Evolutionary conservation across 495 filamentous ascomycete species (phyloP), one percentile per base, ranked within the genome.

Genomic region (Hypomontagnella monticulosa): DNA sequence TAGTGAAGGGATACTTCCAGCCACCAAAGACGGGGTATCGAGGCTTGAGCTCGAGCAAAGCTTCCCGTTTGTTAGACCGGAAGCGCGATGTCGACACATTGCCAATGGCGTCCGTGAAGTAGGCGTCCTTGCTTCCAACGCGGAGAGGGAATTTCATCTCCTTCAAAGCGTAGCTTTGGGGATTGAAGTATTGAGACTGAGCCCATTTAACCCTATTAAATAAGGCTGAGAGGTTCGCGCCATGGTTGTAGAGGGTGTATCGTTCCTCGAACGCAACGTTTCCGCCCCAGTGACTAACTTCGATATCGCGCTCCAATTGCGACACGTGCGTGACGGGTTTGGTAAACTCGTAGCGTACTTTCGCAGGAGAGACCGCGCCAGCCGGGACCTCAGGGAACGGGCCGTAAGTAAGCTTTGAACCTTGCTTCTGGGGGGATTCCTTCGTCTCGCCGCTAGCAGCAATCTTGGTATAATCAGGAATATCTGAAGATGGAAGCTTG

Each of bases 211-310:
- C 91, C 40, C 95, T 89, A 53, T 85, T 89, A 83, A 99, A 99
- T 10, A 94, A 89, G 55, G 88, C 87, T 33, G 88, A 85, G 33
- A 99, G 88, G 73, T 89, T 84, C 12, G 95, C 96, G 57, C 87
- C 95, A 49, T 88, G 85, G 82, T 98, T 96, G 71, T 85, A 85
- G 65, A 97, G 85, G 78, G 87, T 91, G 82, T 97, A 97, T 48
- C 93, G 87, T 75, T 99, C 95, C 75, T 99, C 96, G 20, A 90
- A 90, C 0, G 94, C 95, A 38, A 98, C 78, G 74, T 98, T 98
- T 19, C 95, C 96, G 61, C 95, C 95, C 95, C 95, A 99, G 75
- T 98, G 96, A 67, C 91, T 95, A 62, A 98, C 89, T 76, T 98
- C 94, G 57, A 99, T 78, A 69, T 97, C 93, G 19, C 95, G 88